phyloP scores from a whole-genome alignment of 2,329 filamentous ascomycete genomes.

The Colletotrichum trifolii region DNA sequence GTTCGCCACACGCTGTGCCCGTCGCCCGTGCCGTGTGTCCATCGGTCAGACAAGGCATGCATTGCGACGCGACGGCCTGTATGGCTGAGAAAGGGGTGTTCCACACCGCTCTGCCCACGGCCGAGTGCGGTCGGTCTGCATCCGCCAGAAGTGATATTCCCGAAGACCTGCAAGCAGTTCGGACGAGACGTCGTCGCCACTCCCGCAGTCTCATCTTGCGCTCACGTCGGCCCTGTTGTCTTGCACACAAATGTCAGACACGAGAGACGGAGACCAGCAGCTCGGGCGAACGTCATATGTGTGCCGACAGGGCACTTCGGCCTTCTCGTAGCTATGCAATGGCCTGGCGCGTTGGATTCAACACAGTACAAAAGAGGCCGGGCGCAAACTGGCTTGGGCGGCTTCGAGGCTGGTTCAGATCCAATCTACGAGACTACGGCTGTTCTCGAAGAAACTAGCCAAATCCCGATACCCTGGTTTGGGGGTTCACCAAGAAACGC shows the following conservation, averaged over 20 bases:
- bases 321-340: too few relatives aligned
- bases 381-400: slow-evolving; percentile 29
- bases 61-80: background rate
- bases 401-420: slow-evolving; percentile 17
- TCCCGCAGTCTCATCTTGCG: too few relatives aligned
- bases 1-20: background rate
- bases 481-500: slow-evolving; percentile 38
- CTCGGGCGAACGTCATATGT: too few relatives aligned
- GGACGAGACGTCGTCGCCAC: background rate
- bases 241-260: too few relatives aligned
- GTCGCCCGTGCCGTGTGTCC: too few relatives aligned
- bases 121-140: slow-evolving; percentile 25
- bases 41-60: too few relatives aligned
- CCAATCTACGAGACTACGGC: slow-evolving; percentile 25
- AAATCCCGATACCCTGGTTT: slow-evolving; percentile 37
- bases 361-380: slow-evolving; percentile 23
- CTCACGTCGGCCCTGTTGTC: too few relatives aligned
- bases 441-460: slow-evolving; percentile 35
- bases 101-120: slow-evolving; percentile 25
- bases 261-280: too few relatives aligned
- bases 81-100: background rate
- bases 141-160: slow-evolving; percentile 9
- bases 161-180: slow-evolving; percentile 13
- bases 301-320: too few relatives aligned
- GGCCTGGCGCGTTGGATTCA: too few relatives aligned